Evolutionary conservation across 2,329 filamentous ascomycete species (phyloP).

Genomic region (Aspergillus chevalieri): DNA sequence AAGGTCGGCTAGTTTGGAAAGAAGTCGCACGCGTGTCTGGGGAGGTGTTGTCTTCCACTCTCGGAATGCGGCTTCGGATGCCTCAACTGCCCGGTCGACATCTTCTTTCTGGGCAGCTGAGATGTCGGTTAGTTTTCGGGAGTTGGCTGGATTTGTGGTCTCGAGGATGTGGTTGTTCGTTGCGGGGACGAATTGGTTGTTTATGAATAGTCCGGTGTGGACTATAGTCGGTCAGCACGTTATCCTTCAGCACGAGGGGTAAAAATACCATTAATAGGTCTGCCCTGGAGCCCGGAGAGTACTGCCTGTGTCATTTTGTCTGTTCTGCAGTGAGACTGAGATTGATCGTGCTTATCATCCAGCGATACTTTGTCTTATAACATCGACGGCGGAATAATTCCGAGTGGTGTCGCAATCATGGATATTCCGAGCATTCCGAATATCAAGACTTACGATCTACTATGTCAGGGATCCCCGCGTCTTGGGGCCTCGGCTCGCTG

Average conservation of each 20-base stretch:
- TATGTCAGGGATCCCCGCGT: too few species aligned
- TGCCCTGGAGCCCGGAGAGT: slow-evolving; percentile 12
- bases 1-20: slow-evolving; percentile 22
- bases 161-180: slow-evolving; percentile 11
- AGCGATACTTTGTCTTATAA: too few species aligned
- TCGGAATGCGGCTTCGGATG: slow-evolving; percentile 14
- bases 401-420: too few species aligned
- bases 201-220: slow-evolving; percentile 22
- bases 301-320: too few species aligned
- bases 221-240: slow-evolving; percentile 8
- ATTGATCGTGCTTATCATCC: too few species aligned
- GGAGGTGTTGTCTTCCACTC: slow-evolving; percentile 18
- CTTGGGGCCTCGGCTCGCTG: too few species aligned
- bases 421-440: too few species aligned
- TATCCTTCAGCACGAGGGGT: not conserved
- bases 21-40: slow-evolving; percentile 11
- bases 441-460: too few species aligned
- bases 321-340: too few species aligned
- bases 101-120: slow-evolving; percentile 19
- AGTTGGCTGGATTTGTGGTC: slow-evolving; percentile 21
- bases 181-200: slow-evolving; percentile 22
- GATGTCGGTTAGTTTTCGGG: slow-evolving; percentile 15
- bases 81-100: slow-evolving; percentile 17
- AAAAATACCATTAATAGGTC: slow-evolving; percentile 8
- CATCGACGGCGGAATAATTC: too few species aligned